phyloP scores from a whole-genome alignment of 2,329 filamentous ascomycete species.

The Aureobasidium sp. region DNA sequence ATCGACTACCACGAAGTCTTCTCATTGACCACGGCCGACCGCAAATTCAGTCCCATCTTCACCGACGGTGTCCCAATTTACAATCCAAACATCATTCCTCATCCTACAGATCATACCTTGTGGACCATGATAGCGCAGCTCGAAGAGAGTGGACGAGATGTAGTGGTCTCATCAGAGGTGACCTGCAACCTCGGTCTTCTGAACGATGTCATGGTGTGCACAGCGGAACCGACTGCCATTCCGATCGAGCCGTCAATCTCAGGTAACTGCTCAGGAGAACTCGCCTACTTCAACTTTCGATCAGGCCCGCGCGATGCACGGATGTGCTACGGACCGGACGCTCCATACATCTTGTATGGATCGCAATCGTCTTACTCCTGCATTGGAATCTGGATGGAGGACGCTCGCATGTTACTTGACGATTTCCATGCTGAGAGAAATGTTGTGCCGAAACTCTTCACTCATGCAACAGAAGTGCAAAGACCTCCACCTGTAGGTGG shows the following conservation, averaged over 20 bases:
- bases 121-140: conserved; percentile 50
- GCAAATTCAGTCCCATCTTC: conserved; percentile 44
- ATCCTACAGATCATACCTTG: conserved; percentile 41
- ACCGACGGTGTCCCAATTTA: conserved; percentile 39
- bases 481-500: conserved; percentile 39
- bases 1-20: conserved; percentile 31
- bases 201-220: conserved; percentile 37
- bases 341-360: conserved; percentile 48
- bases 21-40: conserved; percentile 41
- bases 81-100: conserved; percentile 54
- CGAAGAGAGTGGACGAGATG: conserved; percentile 31
- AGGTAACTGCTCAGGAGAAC: conserved; percentile 40
- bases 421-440: conserved; percentile 23
- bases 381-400: conserved; percentile 52
- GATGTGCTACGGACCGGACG: conserved; percentile 48
- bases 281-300: conserved; percentile 39
- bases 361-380: conserved; percentile 50
- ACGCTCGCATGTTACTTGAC: conserved; percentile 46
- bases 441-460: conserved; percentile 30
- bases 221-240: conserved; percentile 35
- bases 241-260: conserved; percentile 42
- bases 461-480: conserved; percentile 44
- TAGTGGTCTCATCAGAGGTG: conserved; percentile 22
- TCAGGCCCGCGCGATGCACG: conserved; percentile 53
- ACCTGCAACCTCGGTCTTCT: conserved; percentile 46